phyloP scores from a whole-genome alignment of 352 stramenopile species.

The Pythium rishiriense region DNA sequence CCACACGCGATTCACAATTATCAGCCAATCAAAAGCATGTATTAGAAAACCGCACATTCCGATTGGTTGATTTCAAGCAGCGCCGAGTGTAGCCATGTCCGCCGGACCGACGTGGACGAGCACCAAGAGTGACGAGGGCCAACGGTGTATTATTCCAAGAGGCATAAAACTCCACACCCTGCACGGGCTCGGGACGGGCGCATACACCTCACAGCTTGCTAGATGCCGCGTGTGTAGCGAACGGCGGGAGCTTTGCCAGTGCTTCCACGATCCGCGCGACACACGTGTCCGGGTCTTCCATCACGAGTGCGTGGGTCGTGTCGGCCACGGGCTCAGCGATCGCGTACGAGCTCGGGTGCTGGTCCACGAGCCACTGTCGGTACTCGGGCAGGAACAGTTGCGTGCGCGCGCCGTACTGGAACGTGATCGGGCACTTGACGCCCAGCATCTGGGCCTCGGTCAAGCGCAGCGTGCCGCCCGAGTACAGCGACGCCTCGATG shows the following conservation, averaged over 20 bases:
- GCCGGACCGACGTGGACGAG: too few relatives aligned
- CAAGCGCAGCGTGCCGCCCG: constrained; percentile 22
- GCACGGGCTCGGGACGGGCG: too few relatives aligned
- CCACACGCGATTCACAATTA: constrained; percentile 1
- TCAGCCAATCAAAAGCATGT: background rate
- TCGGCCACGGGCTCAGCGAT: constrained; percentile 34
- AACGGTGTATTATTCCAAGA: too few relatives aligned
- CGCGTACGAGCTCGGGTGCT: constrained; percentile 39
- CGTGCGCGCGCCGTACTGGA: constrained; percentile 47
- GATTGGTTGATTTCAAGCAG: constrained; percentile 2
- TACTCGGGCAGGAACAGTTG: constrained; percentile 40
- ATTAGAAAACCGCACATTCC: background rate
- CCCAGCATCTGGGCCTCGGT: constrained; percentile 32
- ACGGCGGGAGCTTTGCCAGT: constrained; percentile 7
- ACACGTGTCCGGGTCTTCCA: constrained; percentile 42
- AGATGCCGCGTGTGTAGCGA: background rate
- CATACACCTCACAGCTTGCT: background rate
- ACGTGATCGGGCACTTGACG: constrained; percentile 29
- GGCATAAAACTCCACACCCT: too few relatives aligned
- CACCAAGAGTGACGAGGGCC: too few relatives aligned
- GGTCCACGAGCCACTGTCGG: constrained; percentile 18
- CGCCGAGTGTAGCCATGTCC: constrained; percentile 3
- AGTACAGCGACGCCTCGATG: constrained; percentile 44
- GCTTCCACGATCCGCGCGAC: constrained; percentile 36
- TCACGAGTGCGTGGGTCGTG: constrained; percentile 43